Conservation (phyloP, 768 basidiomycete species). For the Suillus occidentalis region DNA sequence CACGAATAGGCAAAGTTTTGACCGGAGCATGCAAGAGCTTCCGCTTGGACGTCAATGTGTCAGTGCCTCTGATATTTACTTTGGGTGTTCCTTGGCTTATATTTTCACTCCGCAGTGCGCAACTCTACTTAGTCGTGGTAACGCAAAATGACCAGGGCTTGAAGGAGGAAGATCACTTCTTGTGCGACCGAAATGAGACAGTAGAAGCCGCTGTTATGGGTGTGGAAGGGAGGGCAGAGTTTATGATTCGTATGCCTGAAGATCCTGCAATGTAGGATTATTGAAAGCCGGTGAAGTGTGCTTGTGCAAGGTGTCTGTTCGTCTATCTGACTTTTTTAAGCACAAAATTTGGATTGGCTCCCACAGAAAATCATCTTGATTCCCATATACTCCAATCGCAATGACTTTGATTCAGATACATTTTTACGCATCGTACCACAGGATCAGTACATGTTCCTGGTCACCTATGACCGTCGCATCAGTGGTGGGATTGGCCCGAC, state of each 20-base stretch:
- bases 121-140: slow-evolving; percentile 25
- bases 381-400: not conserved
- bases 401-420: not conserved
- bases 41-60: slow-evolving; percentile 22
- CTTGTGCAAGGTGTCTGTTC: not conserved
- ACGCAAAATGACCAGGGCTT: slow-evolving; percentile 25
- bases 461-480: not conserved
- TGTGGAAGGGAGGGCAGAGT: not conserved
- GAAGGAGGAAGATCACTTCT: slow-evolving; percentile 28
- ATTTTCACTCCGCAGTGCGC: slow-evolving; percentile 15
- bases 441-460: not conserved
- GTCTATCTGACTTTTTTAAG: not conserved
- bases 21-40: slow-evolving; percentile 31
- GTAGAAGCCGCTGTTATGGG: slow-evolving; percentile 28
- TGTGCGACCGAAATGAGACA: slow-evolving; percentile 27
- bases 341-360: not conserved
- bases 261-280: not conserved
- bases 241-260: slow-evolving; percentile 4
- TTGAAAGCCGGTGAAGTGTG: not conserved
- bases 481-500: not conserved
- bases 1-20: slow-evolving; percentile 31
- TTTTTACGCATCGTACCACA: not conserved
- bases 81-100: not conserved
- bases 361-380: not conserved
- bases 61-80: slow-evolving; percentile 1